Evolutionary conservation across 345 rosid genomes (phyloP), one percentile per base, ranked within the genome.

Genomic region (Euclidium syriacum): DNA sequence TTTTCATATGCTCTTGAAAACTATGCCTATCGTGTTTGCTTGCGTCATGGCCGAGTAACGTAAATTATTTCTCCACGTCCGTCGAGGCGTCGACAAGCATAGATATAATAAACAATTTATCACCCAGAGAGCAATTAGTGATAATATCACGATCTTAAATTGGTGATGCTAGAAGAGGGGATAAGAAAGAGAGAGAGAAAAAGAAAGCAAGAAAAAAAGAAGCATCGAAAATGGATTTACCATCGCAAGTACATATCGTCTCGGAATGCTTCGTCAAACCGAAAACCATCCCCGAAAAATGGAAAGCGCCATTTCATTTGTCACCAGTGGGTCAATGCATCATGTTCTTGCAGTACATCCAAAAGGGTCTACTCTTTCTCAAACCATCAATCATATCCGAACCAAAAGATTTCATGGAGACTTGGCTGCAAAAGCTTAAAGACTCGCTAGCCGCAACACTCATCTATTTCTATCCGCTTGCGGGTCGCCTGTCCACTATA

Each of bases 181-280:
- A n/a, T n/a, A n/a, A n/a, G n/a, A n/a, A n/a, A n/a, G n/a, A n/a
- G n/a, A n/a, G n/a, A n/a, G n/a, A n/a, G n/a, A n/a, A n/a, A n/a
- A n/a, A n/a, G n/a, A n/a, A n/a, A n/a, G n/a, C n/a, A n/a, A n/a
- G n/a, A n/a, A n/a, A n/a, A n/a, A n/a, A n/a, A n/a, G n/a, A n/a
- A n/a, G n/a, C n/a, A n/a, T n/a, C n/a, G n/a, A n/a, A 17, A 32
- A 52, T 52, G 58, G 58, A 52, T 18, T 38, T 23, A 7, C n/a
- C n/a, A 7, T 2, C 63, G 26, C 0, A 62, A 1, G 78, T 81
- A 29, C 35, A 24, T 34, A 41, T 26, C 53, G 39, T 83, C 14
- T 81, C 89, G 8, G 81, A 85, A 65, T 77, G 80, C 53, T 81
- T 80, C 55, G 54, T 88, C 3, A 72, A 68, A 52, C 90, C 96